A percentile compares a stretch with the other conserved stretches of the same genome.
phyloP scores from a whole-genome alignment of 2,329 filamentous ascomycete species.

The Talaromyces marneffei region DNA sequence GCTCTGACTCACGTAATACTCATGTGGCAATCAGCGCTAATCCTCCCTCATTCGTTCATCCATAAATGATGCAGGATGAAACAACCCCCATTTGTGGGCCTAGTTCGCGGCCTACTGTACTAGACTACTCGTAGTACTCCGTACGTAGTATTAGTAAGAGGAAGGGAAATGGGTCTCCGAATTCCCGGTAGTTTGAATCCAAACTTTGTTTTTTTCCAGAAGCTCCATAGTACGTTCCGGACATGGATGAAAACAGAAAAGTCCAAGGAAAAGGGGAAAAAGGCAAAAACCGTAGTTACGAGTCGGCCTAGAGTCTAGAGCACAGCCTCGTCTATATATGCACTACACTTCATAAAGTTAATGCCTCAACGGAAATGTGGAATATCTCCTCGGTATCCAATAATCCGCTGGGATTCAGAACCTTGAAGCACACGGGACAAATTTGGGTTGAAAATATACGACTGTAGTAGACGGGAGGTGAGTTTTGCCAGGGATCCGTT shows the following conservation, averaged over 20 bases:
- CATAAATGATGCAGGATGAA: not conserved
- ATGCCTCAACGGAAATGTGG: not conserved
- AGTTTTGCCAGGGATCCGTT: not conserved
- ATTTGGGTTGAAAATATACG: not conserved
- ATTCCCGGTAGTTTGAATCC: not conserved
- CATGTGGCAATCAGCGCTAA: slow-evolving; percentile 1
- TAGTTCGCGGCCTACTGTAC: not conserved
- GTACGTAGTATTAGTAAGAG: not conserved
- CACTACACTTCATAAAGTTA: not conserved
- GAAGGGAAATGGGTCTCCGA: slow-evolving; percentile 1
- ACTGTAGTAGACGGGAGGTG: not conserved
- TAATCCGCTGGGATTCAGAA: not conserved
- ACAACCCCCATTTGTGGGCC: not conserved
- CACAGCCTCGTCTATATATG: not conserved
- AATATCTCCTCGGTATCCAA: not conserved
- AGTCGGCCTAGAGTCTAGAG: not conserved
- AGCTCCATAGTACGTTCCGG: not conserved
- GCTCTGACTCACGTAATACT: not conserved
- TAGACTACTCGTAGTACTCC: not conserved
- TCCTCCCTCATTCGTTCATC: not conserved
- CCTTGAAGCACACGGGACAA: not conserved
- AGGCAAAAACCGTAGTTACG: not conserved
- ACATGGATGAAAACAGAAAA: not conserved
- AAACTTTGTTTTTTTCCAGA: slow-evolving; percentile 6
- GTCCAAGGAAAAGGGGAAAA: not conserved